phyloP scores from a whole-genome alignment of 805 yeast genomes.

The Alloascoidea africana region DNA sequence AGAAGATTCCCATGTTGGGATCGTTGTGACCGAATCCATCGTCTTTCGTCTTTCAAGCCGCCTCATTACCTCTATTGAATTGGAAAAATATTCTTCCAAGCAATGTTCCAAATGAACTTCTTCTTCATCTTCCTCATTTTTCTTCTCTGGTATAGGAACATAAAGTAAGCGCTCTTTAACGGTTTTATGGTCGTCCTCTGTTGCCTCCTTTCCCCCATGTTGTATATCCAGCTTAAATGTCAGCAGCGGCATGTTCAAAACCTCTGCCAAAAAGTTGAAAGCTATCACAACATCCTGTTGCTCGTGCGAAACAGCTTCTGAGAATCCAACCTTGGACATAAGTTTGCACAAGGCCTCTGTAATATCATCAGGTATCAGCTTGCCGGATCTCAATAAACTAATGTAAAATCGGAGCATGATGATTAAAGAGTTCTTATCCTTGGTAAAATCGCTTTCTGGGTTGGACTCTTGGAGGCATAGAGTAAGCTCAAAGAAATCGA shows the following conservation, averaged over 20 bases:
- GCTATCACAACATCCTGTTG: constrained; percentile 38
- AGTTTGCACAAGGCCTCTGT: constrained; percentile 33
- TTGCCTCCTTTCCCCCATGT: constrained; percentile 38
- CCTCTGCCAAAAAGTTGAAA: constrained; percentile 40
- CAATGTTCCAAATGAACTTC: constrained; percentile 34
- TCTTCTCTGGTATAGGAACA: constrained; percentile 35
- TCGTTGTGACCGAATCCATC: background rate
- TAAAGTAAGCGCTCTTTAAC: constrained; percentile 41
- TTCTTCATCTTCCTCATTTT: constrained; percentile 7
- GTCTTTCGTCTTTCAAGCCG: constrained; percentile 31
- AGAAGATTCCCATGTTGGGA: background rate
- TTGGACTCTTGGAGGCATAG: too few species aligned
- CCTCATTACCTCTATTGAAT: constrained; percentile 37
- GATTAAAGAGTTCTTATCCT: constrained; percentile 13
- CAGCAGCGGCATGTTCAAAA: constrained; percentile 35
- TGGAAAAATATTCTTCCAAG: constrained; percentile 42
- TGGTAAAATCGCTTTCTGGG: constrained; percentile 13
- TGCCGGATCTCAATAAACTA: constrained; percentile 38
- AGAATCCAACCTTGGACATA: constrained; percentile 30
- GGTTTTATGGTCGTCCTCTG: constrained; percentile 37
- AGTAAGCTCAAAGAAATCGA: constrained; percentile 39
- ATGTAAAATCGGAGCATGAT: constrained; percentile 33
- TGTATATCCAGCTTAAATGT: constrained; percentile 47
- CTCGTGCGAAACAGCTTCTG: constrained; percentile 27
- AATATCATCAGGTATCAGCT: constrained; percentile 31